These are phyloP conservation scores for Coelastrella sp. DNA, from an alignment of 139 green algal species.

Conservation along the genomic window DNA sequence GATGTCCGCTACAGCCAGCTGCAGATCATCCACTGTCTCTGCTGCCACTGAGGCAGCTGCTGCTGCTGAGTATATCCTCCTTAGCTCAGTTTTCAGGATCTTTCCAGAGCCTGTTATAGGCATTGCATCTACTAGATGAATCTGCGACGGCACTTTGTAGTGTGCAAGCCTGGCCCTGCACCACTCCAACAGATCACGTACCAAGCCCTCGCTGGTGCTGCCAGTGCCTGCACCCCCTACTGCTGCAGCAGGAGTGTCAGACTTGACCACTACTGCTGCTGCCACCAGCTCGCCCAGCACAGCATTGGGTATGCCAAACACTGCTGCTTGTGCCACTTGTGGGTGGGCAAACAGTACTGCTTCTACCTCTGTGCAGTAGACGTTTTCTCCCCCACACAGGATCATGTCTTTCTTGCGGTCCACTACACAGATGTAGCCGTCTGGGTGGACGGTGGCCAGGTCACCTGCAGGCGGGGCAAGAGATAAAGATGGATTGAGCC, in stretches of 20 bases:
- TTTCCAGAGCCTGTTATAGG: constrained; percentile 88
- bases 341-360: constrained; percentile 80
- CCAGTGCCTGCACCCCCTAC: constrained; percentile 30
- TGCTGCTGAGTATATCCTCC: constrained; percentile 29
- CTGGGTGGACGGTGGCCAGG: constrained; percentile 60
- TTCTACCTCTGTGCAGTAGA: constrained; percentile 93
- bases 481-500: not conserved
- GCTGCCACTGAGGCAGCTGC: constrained; percentile 2
- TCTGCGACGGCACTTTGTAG: constrained; percentile 83
- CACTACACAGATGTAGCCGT: constrained; percentile 86
- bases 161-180: constrained; percentile 77
- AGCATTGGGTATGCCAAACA: constrained; percentile 81
- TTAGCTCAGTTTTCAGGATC: constrained; percentile 84
- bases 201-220: not conserved
- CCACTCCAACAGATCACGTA: constrained; percentile 76
- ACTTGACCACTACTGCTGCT: constrained; percentile 61
- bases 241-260: constrained; percentile 8
- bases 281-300: constrained; percentile 86
- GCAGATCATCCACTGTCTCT: not conserved
- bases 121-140: constrained; percentile 79
- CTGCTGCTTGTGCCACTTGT: constrained; percentile 77
- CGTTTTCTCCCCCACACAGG: constrained; percentile 73
- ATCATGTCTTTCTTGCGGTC: constrained; percentile 94
- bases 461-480: constrained; percentile 88
- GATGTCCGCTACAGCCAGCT: constrained; percentile 7